Evolutionary conservation across 257 asterid species (phyloP).

Genomic region (Striga asiatica): DNA sequence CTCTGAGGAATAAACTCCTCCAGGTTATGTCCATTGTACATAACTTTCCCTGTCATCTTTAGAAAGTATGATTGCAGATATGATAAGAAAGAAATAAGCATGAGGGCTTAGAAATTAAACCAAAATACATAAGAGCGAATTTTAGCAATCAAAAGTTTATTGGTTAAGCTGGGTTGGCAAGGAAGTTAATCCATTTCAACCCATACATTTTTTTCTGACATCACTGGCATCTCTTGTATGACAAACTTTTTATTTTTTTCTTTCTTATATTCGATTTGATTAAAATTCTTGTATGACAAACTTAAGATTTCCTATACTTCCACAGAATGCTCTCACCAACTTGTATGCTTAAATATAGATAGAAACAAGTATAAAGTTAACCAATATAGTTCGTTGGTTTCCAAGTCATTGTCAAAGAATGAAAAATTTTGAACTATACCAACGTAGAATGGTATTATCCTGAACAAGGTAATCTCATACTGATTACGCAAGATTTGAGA

Average conservation of each 20-base stretch:
- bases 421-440: no score
- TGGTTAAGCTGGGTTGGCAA: neutral
- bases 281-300: no score
- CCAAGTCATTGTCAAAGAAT: no score
- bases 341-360: neutral
- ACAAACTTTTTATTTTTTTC: no score
- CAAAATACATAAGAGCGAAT: constrained; percentile 4
- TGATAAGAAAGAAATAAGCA: constrained; percentile 16
- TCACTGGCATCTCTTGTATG: no score
- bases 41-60: constrained; percentile 65
- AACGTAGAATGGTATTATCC: neutral
- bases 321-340: neutral
- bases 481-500: neutral
- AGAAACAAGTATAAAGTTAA: neutral
- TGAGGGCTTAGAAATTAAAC: neutral
- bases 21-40: constrained; percentile 54
- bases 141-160: neutral
- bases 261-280: no score
- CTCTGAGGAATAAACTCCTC: constrained; percentile 64
- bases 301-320: no score
- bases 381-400: neutral
- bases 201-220: no score
- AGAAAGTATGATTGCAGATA: constrained; percentile 26
- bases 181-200: no score
- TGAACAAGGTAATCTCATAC: neutral